phyloP scores from a whole-genome alignment of 106 monocot genomes.

The Apostasia shenzhenica region DNA sequence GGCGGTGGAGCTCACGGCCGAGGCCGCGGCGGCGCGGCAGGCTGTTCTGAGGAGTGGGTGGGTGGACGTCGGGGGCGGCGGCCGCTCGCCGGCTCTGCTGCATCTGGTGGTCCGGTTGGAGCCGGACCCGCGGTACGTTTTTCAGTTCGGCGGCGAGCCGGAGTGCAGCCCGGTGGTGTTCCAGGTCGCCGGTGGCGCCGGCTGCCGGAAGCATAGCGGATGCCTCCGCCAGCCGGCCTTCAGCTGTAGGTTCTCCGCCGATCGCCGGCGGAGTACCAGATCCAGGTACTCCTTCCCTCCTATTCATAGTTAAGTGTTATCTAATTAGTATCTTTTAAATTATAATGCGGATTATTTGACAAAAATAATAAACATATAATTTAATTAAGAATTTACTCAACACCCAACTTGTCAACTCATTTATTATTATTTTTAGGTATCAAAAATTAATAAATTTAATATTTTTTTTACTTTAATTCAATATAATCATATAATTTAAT shows the following conservation, averaged over 20 bases:
- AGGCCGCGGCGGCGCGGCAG: conserved; percentile 11
- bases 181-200: conserved; percentile 39
- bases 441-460: too few species aligned
- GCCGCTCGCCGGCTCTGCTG: conserved; percentile 10
- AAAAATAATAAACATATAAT: too few species aligned
- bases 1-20: conserved; percentile 15
- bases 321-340: too few species aligned
- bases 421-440: too few species aligned
- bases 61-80: conserved; percentile 22
- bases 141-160: conserved; percentile 85
- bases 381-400: too few species aligned
- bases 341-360: too few species aligned
- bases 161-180: conserved; percentile 87
- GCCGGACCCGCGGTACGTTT: conserved; percentile 79
- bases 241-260: conserved; percentile 59
- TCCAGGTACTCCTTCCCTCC: conserved; percentile 20
- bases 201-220: conserved; percentile 10
- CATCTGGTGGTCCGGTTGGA: conserved; percentile 75
- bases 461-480: too few species aligned
- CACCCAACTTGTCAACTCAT: too few species aligned
- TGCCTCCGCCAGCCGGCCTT: conserved; percentile 57
- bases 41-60: conserved; percentile 54
- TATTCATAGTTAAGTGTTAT: too few species aligned
- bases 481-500: too few species aligned
- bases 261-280: conserved; percentile 34